These are phyloP conservation scores for Cephaloascus albidus DNA, from an alignment of 805 yeast species.

Conservation along the genomic window DNA sequence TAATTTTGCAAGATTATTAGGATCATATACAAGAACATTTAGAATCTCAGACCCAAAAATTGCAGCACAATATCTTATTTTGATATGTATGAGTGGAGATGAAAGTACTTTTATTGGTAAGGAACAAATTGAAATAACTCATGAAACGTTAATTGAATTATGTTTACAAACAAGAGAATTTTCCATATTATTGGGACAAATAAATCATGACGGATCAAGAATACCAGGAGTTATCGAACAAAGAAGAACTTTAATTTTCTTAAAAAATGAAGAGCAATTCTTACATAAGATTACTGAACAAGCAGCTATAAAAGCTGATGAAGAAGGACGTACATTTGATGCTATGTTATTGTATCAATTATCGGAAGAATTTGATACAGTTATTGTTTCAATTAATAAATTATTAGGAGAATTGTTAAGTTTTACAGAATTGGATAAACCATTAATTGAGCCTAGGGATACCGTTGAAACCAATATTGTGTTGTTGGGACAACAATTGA, in stretches of 20 bases:
- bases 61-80: slow-evolving; percentile 81
- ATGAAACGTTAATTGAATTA: slow-evolving; percentile 75
- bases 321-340: slow-evolving; percentile 83
- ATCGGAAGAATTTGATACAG: slow-evolving; percentile 81
- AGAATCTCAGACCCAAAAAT: slow-evolving; percentile 79
- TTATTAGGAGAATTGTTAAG: slow-evolving; percentile 71
- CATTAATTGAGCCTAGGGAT: slow-evolving; percentile 28
- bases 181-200: slow-evolving; percentile 72
- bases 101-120: slow-evolving; percentile 8
- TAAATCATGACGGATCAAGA: slow-evolving; percentile 66
- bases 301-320: slow-evolving; percentile 81
- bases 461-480: slow-evolving; percentile 39
- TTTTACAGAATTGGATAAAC: slow-evolving; percentile 57
- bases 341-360: slow-evolving; percentile 80
- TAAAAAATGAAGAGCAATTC: slow-evolving; percentile 51
- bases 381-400: slow-evolving; percentile 63
- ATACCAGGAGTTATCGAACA: slow-evolving; percentile 79
- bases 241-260: slow-evolving; percentile 55
- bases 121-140: slow-evolving; percentile 48
- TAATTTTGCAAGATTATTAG: slow-evolving; percentile 58
- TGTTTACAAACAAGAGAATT: slow-evolving; percentile 84
- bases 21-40: slow-evolving; percentile 75
- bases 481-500: slow-evolving; percentile 32
- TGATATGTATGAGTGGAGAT: slow-evolving; percentile 42
- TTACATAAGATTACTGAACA: slow-evolving; percentile 67